Percentiles rank a stretch among this genome's conserved stretches.
Conservation (phyloP, 805 yeast species). For the Pichia scutulata region DNA sequence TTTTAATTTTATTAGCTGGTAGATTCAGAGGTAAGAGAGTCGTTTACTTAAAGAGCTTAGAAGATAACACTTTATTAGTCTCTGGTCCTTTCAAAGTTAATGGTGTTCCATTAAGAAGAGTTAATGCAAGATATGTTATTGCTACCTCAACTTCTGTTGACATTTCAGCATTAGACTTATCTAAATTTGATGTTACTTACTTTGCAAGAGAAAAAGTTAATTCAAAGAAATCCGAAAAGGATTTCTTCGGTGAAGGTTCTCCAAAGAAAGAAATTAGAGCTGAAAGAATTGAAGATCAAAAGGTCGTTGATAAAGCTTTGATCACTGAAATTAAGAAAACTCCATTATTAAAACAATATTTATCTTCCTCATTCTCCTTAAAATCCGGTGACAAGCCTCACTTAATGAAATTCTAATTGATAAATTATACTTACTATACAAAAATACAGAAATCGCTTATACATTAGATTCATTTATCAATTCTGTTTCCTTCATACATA, state of each 20-base stretch:
- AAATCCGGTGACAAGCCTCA: constrained; percentile 99
- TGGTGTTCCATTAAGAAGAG: constrained; percentile 99
- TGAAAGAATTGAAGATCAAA: constrained; percentile 96
- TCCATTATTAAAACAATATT: constrained; percentile 94
- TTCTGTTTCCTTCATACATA: background rate
- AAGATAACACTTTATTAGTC: constrained; percentile 95
- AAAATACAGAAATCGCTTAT: background rate
- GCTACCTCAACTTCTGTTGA: constrained; percentile 93
- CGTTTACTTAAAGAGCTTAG: constrained; percentile 91
- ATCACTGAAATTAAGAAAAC: constrained; percentile 94
- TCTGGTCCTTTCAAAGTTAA: constrained; percentile 99
- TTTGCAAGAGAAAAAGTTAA: constrained; percentile 91
- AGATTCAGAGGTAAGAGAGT: constrained; percentile 99
- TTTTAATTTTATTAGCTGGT: constrained; percentile 91
- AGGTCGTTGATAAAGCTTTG: constrained; percentile 87
- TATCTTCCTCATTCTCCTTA: constrained; percentile 90
- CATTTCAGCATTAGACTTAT: constrained; percentile 70
- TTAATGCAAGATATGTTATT: constrained; percentile 96
- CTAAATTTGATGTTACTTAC: constrained; percentile 90
- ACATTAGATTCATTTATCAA: background rate
- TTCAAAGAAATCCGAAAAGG: constrained; percentile 83
- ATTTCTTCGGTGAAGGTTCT: constrained; percentile 77
- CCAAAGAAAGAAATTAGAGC: constrained; percentile 78
- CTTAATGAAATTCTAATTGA: constrained; percentile 83
- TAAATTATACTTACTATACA: background rate